Evolutionary conservation across 257 asterid genomes (phyloP), one percentile per base, ranked within the genome.

Genomic region (Ajuga chamaepitys): DNA sequence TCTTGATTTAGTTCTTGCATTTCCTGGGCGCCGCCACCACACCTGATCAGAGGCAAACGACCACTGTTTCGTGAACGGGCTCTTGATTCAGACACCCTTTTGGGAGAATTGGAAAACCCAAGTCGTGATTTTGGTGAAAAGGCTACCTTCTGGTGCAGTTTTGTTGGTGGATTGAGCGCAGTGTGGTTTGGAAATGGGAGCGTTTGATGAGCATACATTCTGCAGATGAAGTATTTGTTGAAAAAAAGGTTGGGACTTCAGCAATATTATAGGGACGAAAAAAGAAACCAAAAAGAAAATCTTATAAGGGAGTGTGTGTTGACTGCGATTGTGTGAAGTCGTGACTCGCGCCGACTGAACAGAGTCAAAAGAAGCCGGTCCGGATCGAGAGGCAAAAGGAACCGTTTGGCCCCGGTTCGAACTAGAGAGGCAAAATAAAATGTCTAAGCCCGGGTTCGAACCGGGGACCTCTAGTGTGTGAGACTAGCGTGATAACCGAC

Each of bases 381-480:
- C n/a, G n/a, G n/a, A n/a, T n/a, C n/a, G n/a, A n/a, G n/a, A n/a
- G n/a, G n/a, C n/a, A n/a, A n/a, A n/a, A n/a, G n/a, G n/a, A n/a
- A n/a, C n/a, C n/a, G n/a, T n/a, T n/a, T n/a, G 45, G 45, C 45
- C 50, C 50, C 1, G 7, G 13, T 38, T 11, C 10, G 13, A 7
- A 7, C 5, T 9, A 13, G 1, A 12, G 12, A 26, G 0, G 1
- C 0, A 50, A 50, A 26, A 54, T n/a, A 7, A 1, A 0, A 14
- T 68, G 73, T 68, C 91, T 88, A 83, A 91, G 95, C 86, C 95
- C 91, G 89, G 97, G 93, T 81, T 86, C 95, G 89, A 88, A 88
- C 91, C 88, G 95, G 95, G 95, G 94, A 88, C 96, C 95, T 84
- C 93, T 91, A 84, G 91, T 83, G 96, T 91, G 98, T 88, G 95